Base-by-base conservation (phyloP, 805 yeast species). In the Saturnispora kantuleensis region DNA sequence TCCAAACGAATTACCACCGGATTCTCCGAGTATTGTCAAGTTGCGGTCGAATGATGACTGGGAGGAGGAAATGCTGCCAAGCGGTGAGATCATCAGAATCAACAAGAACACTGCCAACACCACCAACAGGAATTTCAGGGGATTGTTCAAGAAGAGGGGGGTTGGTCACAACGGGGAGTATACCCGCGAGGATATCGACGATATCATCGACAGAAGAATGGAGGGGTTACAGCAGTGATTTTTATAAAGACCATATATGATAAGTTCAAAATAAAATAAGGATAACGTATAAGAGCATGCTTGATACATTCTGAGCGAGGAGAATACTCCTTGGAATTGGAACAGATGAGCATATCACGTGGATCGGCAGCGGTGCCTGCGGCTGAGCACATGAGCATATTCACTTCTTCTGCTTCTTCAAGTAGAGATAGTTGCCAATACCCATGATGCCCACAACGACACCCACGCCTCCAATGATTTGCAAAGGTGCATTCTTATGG, bases 1-100 rank as follows among this genome's bases (percentile, higher is more conserved):
- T 34, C 65, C 69, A 0, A 63, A 64, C 4, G 84, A 78, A 49
- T 56, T 71, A 12, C 74, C 79, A 6, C 77, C 82, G 2, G 72
- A 77, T 4, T 50, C 68, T 0, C 68, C 68, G 26, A 49, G 67
- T 5, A 52, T 59, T 12, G 71, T 63, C 5, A 52, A 55, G 34
- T 50, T 56, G 13, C 62, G 57, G 1, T 52, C 67, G 0, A 52
- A 65, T 2, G 69, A 63, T 47, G 50, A 62, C 38, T 72, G 67
- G 52, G 73, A 67, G 8, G 70, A 68, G 37, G 90, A 81, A 51
- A 64, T 79, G 38, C 67, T 84, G 46, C 94, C 94, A 1, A 80
- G 89, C 58, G 94, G 95, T 32, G 76, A 80, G 50, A 63, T 77
- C 12, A 67, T 84, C 17, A 73, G 70, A 64, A 53, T 44, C n/a